A percentile compares a stretch with the other conserved stretches of the same genome.
phyloP scores from a whole-genome alignment of 2,329 filamentous ascomycete genomes.

The Blastomyces emzantsi region DNA sequence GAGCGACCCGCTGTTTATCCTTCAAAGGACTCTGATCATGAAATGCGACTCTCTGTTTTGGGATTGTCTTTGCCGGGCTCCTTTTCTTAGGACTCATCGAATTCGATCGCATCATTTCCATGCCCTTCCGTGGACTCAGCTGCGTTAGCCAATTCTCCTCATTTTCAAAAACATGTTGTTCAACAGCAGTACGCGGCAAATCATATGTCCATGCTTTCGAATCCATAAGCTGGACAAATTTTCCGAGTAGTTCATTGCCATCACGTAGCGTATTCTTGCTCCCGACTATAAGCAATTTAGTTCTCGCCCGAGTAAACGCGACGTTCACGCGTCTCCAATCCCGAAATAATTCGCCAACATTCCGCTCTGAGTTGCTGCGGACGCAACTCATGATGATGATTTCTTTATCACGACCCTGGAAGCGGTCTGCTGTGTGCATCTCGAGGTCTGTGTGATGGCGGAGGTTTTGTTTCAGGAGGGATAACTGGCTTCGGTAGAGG shows the following conservation, averaged over 20 bases:
- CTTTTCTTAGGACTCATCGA: conserved; percentile 25
- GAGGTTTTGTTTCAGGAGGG: conserved; percentile 66
- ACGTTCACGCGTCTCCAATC: conserved; percentile 95
- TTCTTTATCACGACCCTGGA: conserved; percentile 94
- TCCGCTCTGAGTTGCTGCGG: conserved; percentile 69
- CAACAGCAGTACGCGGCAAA: conserved; percentile 54
- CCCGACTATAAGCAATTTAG: conserved; percentile 81
- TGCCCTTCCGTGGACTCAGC: conserved; percentile 15
- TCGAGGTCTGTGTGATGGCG: conserved; percentile 59
- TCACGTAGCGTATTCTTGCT: conserved; percentile 64
- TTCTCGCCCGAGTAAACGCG: conserved; percentile 84
- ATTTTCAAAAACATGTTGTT: conserved; percentile 58
- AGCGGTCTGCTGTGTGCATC: conserved; percentile 94
- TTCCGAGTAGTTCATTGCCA: conserved; percentile 63
- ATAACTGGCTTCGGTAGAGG: conserved; percentile 87
- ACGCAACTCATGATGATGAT: conserved; percentile 82
- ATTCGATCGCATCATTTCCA: neutral
- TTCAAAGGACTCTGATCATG: conserved; percentile 18
- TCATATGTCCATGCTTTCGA: conserved; percentile 70
- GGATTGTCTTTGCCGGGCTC: conserved; percentile 13
- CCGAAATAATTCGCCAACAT: conserved; percentile 81
- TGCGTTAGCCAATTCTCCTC: conserved; percentile 11
- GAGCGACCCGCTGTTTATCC: conserved; percentile 20
- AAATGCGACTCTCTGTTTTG: neutral
- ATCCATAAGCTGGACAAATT: conserved; percentile 70